Base-by-base conservation (phyloP, 2,329 filamentous ascomycete genomes). In the Magnaporthiopsis rhizophila region DNA sequence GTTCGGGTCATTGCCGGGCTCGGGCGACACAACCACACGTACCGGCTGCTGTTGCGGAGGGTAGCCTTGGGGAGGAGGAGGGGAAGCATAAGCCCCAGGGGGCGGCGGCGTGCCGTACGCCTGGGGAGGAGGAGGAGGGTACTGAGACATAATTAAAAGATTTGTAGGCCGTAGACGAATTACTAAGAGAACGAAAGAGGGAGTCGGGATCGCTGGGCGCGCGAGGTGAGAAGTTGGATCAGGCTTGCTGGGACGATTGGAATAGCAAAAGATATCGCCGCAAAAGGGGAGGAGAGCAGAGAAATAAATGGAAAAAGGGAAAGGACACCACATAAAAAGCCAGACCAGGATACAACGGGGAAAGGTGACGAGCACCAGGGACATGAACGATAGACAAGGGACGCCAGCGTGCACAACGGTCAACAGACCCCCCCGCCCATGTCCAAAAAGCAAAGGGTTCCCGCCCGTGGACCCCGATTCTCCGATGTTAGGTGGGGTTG, bases 71-170 rank as follows among this genome's bases (percentile, higher is more conserved):
- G 30, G 34, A 9, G 56, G 56, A 3, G 57, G 56, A 26, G 56
- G 56, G 24, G 57, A 18, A 2, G 18, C 57, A 24, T 58, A 58
- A 1, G 45, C 45, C 24, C 62, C 62, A 18, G 56, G 62, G 11
- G 18, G 45, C 38, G 45, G 62, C n/a, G 62, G 62, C 24, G 56
- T 18, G n/a, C 56, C 62, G 32, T 59, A 38, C 13, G 56, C 32
- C 32, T 63, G 56, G 38, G 38, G 45, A 26, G 62, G 56, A 9
- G 53, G 62, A 58, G 45, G 45, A n/a, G 62, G 62, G 34, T 63
- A 63, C 24, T 63, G 62, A 13, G 62, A 63, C 62, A 63, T 63
- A 56, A 53, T 28, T n/a, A 53, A 53, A 53, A n/a, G 45, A 53
- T n/a, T 45, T 21, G 45, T 62, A 56, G 60, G 38, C 28, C 26